These are phyloP conservation scores for Jatropha podagrica DNA, from an alignment of 441 rosid species.

Conservation along the genomic window DNA sequence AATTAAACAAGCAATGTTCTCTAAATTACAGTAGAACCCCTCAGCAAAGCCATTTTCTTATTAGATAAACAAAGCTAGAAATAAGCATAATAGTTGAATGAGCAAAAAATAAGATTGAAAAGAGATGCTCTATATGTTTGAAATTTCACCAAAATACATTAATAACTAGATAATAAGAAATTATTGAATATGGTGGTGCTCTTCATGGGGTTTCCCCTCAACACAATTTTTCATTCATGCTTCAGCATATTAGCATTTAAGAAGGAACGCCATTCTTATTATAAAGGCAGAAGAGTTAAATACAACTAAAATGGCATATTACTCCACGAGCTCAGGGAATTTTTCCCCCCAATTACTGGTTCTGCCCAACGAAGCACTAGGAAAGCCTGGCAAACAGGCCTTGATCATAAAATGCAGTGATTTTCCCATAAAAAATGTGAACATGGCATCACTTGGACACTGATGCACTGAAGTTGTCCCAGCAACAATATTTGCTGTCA, in stretches of 20 bases:
- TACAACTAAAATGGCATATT: slow-evolving; percentile 1
- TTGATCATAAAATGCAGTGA: background rate
- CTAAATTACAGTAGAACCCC: background rate
- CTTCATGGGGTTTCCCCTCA: background rate
- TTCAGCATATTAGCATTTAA: slow-evolving; percentile 4
- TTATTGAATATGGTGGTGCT: background rate
- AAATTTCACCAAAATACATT: background rate
- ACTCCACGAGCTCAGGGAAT: background rate
- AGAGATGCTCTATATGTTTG: background rate
- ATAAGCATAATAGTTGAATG: background rate
- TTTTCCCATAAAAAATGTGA: background rate
- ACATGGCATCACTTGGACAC: background rate
- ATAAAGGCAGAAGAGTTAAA: background rate
- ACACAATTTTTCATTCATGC: background rate
- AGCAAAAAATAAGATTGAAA: background rate
- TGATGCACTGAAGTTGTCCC: background rate
- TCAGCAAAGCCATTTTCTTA: background rate
- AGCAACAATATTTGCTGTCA: background rate
- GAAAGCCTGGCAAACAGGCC: slow-evolving; percentile 1
- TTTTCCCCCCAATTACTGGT: background rate
- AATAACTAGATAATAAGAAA: background rate
- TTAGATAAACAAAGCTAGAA: background rate
- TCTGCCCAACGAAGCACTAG: background rate
- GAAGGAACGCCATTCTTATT: background rate
- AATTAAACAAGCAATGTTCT: background rate